Evolutionary conservation across 1,284 basidiomycete species (phyloP), one percentile per base, ranked within the genome.

Genomic region (Marasmius oreades): DNA sequence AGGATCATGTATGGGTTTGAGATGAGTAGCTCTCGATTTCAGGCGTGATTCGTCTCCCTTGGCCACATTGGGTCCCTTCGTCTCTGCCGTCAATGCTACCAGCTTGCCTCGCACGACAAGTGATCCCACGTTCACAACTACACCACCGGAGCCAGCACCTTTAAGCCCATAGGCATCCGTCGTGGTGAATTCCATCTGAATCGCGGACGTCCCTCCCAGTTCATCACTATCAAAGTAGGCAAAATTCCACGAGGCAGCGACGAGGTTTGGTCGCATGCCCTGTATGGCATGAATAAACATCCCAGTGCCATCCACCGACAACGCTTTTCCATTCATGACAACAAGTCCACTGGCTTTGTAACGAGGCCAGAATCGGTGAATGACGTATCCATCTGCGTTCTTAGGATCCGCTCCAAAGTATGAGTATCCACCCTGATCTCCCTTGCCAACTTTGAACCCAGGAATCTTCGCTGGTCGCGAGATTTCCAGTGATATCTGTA

Each of bases 241-340:
- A 77, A 99, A 99, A 79, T 98, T 98, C 97, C 97, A 99, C 22
- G 88, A 78, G 16, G 92, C 78, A 3, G 97, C 97, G 61, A 98
- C 86, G 55, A 95, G 82, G 73, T 99, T 94, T 54, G 95, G 94
- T 10, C 95, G 85, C 94, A 99, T 98, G 66, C 95, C 96, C 72
- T 99, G 97, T 70, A 99, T 96, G 26, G 97, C 96, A 71, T 97
- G 93, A 22, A 97, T 82, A 69, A 98, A 90, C 86, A 95, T 92
- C 37, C 92, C 95, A n/a, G 85, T 78, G 43, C 93, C 95, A 36
- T 83, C 77, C 43, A 88, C 78, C 39, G 84, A 69, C 57, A 83
- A 74, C 16, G 89, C 85, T 53, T 81, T 73, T 36, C 94, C 95
- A 48, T 88, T 81, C 62, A 80, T 70, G 56, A 93, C 81, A 68